phyloP scores from a whole-genome alignment of 192 early-diverging fungal genomes.

The Entomortierella lignicola region DNA sequence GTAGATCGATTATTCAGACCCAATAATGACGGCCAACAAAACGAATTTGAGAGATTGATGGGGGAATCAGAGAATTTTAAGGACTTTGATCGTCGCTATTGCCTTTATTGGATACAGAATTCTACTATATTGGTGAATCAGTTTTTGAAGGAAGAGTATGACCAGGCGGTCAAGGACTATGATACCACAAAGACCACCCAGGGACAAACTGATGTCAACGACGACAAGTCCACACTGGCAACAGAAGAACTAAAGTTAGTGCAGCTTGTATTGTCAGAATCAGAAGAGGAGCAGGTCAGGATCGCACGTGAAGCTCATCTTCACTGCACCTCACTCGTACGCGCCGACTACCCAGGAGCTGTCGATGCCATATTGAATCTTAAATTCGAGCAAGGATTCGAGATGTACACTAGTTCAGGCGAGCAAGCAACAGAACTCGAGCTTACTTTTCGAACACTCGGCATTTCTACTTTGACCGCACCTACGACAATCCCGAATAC shows the following conservation, averaged over 20 bases:
- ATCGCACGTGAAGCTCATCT: conserved; percentile 14
- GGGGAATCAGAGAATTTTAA: neutral
- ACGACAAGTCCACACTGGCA: too few species aligned
- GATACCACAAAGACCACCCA: too few species aligned
- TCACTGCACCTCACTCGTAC: conserved; percentile 16
- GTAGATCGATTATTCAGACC: conserved; percentile 11
- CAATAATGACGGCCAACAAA: neutral
- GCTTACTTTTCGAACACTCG: conserved; percentile 29
- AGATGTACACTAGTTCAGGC: conserved; percentile 42
- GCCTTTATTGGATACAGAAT: conserved; percentile 18
- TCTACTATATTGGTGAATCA: conserved; percentile 10
- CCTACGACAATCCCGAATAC: too few species aligned
- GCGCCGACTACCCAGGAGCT: conserved; percentile 33
- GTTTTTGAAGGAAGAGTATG: conserved; percentile 18
- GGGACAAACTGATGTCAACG: neutral
- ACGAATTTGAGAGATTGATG: too few species aligned
- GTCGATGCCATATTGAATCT: conserved; percentile 33
- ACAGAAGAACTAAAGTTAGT: neutral
- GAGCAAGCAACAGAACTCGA: conserved; percentile 21
- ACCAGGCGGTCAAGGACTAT: neutral
- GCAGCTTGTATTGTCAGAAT: conserved; percentile 16
- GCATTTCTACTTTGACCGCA: conserved; percentile 2
- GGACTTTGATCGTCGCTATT: conserved; percentile 14
- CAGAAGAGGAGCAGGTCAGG: conserved; percentile 18
- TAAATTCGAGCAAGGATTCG: conserved; percentile 28